Evolutionary conservation across 768 basidiomycete genomes (phyloP), one percentile per base, ranked within the genome.

Genomic region (Podaxis pistillaris): DNA sequence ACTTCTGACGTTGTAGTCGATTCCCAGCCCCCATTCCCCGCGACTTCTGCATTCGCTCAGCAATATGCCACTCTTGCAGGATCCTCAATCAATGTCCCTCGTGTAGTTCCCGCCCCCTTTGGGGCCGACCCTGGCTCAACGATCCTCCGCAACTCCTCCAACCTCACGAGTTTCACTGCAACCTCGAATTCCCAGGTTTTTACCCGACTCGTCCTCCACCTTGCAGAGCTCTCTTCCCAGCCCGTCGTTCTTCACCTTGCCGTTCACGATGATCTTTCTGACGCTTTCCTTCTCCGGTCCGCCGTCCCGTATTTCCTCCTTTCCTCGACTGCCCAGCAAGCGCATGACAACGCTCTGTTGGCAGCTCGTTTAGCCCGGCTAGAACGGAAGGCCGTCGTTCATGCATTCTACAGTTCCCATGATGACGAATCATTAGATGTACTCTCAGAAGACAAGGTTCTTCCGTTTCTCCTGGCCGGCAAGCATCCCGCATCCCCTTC

Each of bases 271-370:
- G 88, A 92, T 71, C 82, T 94, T 49, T 85, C 91, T 37, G 87
- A 90, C 65, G 86, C 86, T 44, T 81, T 96, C 46, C 77, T 89
- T 12, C 86, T 96, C 62, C 87, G 89, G 44, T 85, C 89, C n/a
- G 82, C 86, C 19, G 84, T 93, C 4, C 91, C 91, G 30, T 92
- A 88, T 75, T 88, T 94, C 71, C 68, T 98, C 55, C 80, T 96
- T 68, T 96, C 94, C 5, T 81, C 84, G 38, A 86, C 83, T 0
- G 72, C 86, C 2, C 90, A 94, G 71, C 84, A 94, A 70, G 93
- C 94, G 3, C 91, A 96, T 68, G 93, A 96, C 70, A 89, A 98
- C 73, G 91, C 94, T 24, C 77, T 98, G 38, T 83, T 98, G 17
- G 93, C 94, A 13, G 87, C 92, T 56, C 85, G 88, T 47, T 76